These are phyloP conservation scores for Monosporozyma aerobia DNA, from an alignment of 805 yeast species.

Conservation along the genomic window DNA sequence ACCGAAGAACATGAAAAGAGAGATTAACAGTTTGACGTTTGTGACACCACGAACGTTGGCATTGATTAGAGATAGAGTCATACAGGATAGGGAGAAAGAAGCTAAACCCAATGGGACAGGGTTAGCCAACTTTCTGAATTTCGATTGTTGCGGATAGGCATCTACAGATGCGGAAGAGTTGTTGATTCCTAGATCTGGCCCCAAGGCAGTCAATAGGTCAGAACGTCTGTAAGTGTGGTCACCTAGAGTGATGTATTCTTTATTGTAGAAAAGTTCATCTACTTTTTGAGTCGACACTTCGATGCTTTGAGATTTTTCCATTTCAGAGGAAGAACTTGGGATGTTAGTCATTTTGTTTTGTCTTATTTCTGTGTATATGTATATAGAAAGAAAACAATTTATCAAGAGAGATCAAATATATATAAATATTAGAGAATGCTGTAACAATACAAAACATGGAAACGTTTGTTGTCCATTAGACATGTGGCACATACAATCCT, in stretches of 20 bases:
- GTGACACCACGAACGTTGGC: conserved; percentile 60
- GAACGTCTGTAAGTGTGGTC: conserved; percentile 37
- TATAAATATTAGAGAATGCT: neutral
- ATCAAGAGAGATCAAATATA: too few relatives aligned
- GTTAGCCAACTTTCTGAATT: conserved; percentile 48
- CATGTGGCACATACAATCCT: too few relatives aligned
- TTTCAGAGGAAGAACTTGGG: conserved; percentile 2
- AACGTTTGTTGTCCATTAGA: too few relatives aligned
- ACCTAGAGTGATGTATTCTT: conserved; percentile 34
- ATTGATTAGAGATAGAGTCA: conserved; percentile 55
- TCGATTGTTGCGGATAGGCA: neutral
- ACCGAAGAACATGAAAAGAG: conserved; percentile 62
- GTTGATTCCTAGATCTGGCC: neutral
- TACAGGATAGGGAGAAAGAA: conserved; percentile 50
- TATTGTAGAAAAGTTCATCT: conserved; percentile 22
- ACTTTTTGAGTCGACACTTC: neutral
- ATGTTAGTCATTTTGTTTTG: neutral
- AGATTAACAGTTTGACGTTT: conserved; percentile 51
- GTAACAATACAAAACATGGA: neutral
- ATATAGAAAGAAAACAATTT: too few relatives aligned
- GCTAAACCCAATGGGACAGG: conserved; percentile 71
- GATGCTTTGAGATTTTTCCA: conserved; percentile 2
- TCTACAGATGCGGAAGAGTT: neutral
- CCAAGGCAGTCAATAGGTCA: conserved; percentile 43
- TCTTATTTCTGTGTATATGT: too few relatives aligned